Evolutionary conservation across 495 filamentous ascomycete genomes (phyloP), one percentile per base, ranked within the genome.

Genomic region (Trichoderma erinaceum): DNA sequence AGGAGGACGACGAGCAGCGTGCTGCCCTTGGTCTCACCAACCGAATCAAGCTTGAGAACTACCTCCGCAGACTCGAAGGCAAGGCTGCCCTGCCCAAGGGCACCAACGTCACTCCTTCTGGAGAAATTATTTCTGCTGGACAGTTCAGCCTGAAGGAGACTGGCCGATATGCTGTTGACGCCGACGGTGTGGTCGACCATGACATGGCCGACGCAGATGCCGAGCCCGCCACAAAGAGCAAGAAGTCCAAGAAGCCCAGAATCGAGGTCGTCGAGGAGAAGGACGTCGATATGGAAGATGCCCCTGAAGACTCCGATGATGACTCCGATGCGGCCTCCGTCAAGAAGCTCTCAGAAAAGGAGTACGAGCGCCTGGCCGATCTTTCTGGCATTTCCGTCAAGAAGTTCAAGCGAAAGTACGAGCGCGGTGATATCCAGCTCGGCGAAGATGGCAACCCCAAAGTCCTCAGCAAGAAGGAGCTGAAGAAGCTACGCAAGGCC

Each of bases 101-200:
- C 73, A 86, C 90, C 66, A 84, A 86, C 41, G 89, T 95, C 71
- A 89, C 82, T 32, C 92, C 92, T 69, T 89, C 89, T 72, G 91
- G 88, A 67, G 81, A 85, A 32, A 74, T 82, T 44, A 70, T 82
- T 15, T 68, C 77, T 25, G 85, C 91, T 41, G 82, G 87, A 68
- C 97, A 97, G 78, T 97, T 91, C 83, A 90, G 95, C 69, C 79
- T 97, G 72, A 96, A 94, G 78, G 92, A 97, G 73, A 90, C 90
- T n/a, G 86, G 93, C 73, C 96, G 93, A 78, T 99, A 99, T 82
- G 98, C 98, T 77, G 81, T 87, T 35, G 95, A 97, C 78, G 95
- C 92, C 63, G 95, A 99, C 79, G 93, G 93, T 25, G 74, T 97
- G 63, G 81, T 84, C 66, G 86, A 86, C 6, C 88, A 94, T 72